A percentile compares a stretch with the other conserved stretches of the same genome.
Evolutionary conservation across 208 protist species (phyloP).

Genomic region (Leishmania arabica): DNA sequence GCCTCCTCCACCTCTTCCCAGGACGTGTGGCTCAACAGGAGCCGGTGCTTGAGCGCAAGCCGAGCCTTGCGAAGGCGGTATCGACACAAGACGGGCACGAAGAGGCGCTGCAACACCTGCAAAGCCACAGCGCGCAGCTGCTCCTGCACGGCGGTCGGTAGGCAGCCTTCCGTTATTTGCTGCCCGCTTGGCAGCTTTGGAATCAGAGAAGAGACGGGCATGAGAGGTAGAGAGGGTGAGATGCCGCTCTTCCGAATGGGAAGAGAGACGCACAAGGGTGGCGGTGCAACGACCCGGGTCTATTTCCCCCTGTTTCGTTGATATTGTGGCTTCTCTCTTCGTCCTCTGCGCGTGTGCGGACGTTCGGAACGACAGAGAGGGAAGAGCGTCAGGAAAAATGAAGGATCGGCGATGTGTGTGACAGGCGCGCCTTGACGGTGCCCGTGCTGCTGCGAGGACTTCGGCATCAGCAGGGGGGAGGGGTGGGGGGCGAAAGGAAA

Average conservation of each 20-base stretch:
- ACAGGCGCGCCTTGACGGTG: neutral
- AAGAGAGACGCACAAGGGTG: neutral
- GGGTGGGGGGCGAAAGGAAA: neutral
- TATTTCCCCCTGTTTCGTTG: neutral
- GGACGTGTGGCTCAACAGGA: conserved; percentile 19
- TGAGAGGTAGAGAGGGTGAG: neutral
- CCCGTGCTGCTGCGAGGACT: neutral
- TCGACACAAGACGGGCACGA: conserved; percentile 44
- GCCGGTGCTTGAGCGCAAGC: conserved; percentile 15
- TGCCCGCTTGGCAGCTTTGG: conserved; percentile 41
- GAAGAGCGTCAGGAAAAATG: neutral
- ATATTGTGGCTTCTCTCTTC: neutral
- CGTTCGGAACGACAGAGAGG: neutral
- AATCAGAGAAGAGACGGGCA: conserved; percentile 10
- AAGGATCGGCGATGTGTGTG: neutral
- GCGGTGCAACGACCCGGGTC: neutral
- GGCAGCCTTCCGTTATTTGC: conserved; percentile 28
- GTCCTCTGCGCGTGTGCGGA: neutral
- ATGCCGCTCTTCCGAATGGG: neutral
- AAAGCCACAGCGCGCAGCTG: conserved; percentile 48
- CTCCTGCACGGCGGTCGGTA: conserved; percentile 37
- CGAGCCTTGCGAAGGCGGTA: conserved; percentile 25
- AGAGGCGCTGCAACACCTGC: conserved; percentile 43
- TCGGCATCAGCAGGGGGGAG: neutral
- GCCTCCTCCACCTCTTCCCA: conserved; percentile 29